Base-by-base conservation (phyloP, 768 basidiomycete species). In the Steccherinum ochraceum region DNA sequence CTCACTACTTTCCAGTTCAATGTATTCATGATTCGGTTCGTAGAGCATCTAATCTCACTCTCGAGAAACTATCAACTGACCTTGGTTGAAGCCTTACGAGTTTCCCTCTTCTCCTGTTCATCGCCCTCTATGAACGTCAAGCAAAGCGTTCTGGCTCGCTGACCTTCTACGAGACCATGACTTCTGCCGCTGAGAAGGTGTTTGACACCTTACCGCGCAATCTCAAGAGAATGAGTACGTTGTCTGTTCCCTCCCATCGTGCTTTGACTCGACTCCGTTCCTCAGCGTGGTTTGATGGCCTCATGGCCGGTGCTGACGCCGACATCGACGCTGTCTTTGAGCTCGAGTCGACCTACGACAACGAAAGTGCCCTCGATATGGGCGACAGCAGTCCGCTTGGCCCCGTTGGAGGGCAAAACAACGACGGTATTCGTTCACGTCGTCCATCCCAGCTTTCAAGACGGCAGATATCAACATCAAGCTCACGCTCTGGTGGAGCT, bases 101-200 rank as follows among this genome's bases (percentile, higher is more conserved):
- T 57, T 88, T 95, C 59, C 93, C 93, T 0, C 78, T 93, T 13
- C 71, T 97, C 30, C 67, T 96, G 35, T 54, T 72, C 16, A 92
- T 96, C 47, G 85, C 92, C 2, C 69, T 85, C 48, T 95, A 94
- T 61, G 93, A 95, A 67, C 79, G 93, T 13, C 87, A 93, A 63
- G 78, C 85, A 2, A 89, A 89, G 67, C 73, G 69, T 19, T 77
- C 74, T 3, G 82, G 81, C 1, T 78, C 87, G 0, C 69, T 73
- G 2, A 80, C 77, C 20, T 81, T 94, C 57, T 79, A 80, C 53
- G 90, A 95, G 53, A 89, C 89, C 0, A 55, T 93, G 11, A 64
- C 74, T 11, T 78, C 81, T 42, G 72, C 83, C 3, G 73, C 80
- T 3, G 93, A 95, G 57, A 81, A 73, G 53, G 66, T 84, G 42